These are phyloP conservation scores for Bipolaris sorokiniana DNA, from an alignment of 2,329 filamentous ascomycete genomes.

Conservation along the genomic window DNA sequence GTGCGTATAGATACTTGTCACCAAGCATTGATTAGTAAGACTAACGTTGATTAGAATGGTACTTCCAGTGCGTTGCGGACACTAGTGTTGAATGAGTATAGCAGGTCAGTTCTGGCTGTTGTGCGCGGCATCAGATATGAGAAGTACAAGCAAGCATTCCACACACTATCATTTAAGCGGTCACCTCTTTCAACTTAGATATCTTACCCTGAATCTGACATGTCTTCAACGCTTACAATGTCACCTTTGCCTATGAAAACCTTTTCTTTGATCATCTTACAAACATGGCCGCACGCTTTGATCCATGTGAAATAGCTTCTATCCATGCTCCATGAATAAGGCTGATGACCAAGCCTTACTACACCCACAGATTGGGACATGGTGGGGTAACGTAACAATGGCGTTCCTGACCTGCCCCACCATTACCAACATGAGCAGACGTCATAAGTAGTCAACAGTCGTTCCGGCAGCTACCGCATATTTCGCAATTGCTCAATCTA, in stretches of 20 bases:
- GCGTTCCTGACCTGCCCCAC: conserved; percentile 29
- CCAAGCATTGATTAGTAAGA: neutral
- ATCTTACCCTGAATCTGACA: neutral
- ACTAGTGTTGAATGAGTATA: conserved; percentile 4
- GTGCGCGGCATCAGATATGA: neutral
- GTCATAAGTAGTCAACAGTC: conserved; percentile 17
- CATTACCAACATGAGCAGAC: conserved; percentile 16
- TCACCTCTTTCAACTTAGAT: neutral
- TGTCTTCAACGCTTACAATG: neutral
- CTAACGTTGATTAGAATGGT: conserved; percentile 30
- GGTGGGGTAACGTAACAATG: conserved; percentile 11
- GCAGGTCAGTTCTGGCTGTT: neutral
- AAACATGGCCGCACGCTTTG: neutral
- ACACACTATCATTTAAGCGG: neutral
- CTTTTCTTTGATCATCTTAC: neutral
- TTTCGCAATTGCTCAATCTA: neutral
- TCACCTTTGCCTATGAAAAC: neutral
- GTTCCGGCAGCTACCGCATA: conserved; percentile 11
- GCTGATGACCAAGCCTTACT: conserved; percentile 29
- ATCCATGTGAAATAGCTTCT: neutral
- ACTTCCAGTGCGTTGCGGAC: conserved; percentile 38
- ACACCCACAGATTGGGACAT: conserved; percentile 9
- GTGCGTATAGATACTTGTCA: conserved; percentile 20
- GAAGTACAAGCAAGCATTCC: neutral
- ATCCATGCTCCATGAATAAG: neutral